phyloP scores from a whole-genome alignment of 768 basidiomycete species.

The Pleurotus platypus region DNA sequence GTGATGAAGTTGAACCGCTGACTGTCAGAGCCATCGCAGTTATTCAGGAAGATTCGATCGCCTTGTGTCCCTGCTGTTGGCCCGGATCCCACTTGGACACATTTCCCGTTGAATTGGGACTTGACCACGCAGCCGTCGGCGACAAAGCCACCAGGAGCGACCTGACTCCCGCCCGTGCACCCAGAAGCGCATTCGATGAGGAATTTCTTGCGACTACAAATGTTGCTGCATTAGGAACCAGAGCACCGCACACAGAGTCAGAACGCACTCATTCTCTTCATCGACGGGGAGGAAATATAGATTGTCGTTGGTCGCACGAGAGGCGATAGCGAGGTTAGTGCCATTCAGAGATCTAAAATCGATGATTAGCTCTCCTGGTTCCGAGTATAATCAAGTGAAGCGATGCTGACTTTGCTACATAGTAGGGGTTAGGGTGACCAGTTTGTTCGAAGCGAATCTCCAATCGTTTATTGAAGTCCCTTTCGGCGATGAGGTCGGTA shows the following conservation, averaged over 20 bases:
- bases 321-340: neutral
- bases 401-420: neutral
- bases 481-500: neutral
- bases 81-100: neutral
- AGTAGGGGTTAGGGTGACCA: neutral
- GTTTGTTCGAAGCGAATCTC: conserved; percentile 7
- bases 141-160: neutral
- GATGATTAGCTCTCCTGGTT: neutral
- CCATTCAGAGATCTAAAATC: conserved; percentile 2
- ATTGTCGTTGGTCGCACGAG: conserved; percentile 3
- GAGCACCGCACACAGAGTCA: too few species aligned
- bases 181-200: neutral
- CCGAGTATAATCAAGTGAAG: neutral
- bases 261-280: neutral
- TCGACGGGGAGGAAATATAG: neutral
- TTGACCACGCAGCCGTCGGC: conserved; percentile 2
- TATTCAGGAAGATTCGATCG: conserved; percentile 1
- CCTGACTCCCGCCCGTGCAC: neutral
- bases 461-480: conserved; percentile 1
- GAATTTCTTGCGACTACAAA: neutral
- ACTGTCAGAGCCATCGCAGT: neutral
- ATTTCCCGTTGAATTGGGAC: neutral
- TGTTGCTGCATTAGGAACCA: too few species aligned
- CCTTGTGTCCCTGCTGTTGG: neutral
- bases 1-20: conserved; percentile 1